A percentile compares a stretch with the other conserved stretches of the same genome.
phyloP scores from a whole-genome alignment of 805 yeast genomes.

The Myxozyma geophila region DNA sequence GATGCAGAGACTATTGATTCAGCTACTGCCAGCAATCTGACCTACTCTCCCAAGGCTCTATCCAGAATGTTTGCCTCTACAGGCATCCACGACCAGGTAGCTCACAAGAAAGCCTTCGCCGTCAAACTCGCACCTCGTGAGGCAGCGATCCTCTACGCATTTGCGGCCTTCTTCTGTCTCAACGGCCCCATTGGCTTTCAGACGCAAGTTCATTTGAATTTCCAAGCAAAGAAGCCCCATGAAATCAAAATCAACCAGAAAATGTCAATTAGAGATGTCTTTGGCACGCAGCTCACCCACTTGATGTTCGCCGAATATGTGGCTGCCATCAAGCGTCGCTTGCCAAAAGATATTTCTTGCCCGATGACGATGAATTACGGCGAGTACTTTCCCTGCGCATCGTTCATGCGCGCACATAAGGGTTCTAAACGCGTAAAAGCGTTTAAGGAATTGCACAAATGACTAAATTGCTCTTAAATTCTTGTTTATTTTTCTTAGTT shows the following conservation, averaged over 20 bases:
- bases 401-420: slow-evolving; percentile 2
- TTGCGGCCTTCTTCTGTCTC: slow-evolving; percentile 24
- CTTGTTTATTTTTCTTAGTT: background rate
- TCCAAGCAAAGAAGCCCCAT: background rate
- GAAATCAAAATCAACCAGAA: background rate
- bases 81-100: slow-evolving; percentile 12
- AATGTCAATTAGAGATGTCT: slow-evolving; percentile 17
- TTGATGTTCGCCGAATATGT: slow-evolving; percentile 15
- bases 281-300: slow-evolving; percentile 16
- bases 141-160: slow-evolving; percentile 19
- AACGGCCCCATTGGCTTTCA: slow-evolving; percentile 23
- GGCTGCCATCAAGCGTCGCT: slow-evolving; percentile 13
- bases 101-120: background rate
- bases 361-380: slow-evolving; percentile 21
- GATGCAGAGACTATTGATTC: background rate
- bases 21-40: background rate
- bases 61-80: background rate
- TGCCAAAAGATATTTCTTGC: slow-evolving; percentile 16
- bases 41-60: slow-evolving; percentile 3
- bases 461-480: background rate
- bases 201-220: slow-evolving; percentile 9
- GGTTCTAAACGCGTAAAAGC: background rate
- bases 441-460: background rate
- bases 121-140: background rate
- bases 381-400: slow-evolving; percentile 19